phyloP scores from a whole-genome alignment of 257 asterid genomes.

The Fraxinus cuspidata region DNA sequence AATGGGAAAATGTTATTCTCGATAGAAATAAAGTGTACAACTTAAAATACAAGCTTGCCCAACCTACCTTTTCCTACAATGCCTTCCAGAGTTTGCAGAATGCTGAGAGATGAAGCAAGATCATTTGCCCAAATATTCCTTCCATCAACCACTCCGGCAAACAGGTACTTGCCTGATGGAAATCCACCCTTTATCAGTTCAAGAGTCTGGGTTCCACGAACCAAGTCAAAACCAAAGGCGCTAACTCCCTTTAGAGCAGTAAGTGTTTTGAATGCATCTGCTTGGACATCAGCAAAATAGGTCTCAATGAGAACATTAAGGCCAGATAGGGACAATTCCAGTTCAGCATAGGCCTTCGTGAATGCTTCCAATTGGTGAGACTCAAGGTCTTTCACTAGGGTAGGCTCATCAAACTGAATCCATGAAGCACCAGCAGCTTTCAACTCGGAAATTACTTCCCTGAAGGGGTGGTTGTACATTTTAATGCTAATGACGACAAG shows the following conservation, averaged over 20 bases:
- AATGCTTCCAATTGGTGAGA: slow-evolving; percentile 47
- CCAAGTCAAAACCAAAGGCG: slow-evolving; percentile 46
- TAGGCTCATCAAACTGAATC: slow-evolving; percentile 55
- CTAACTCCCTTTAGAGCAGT: slow-evolving; percentile 46
- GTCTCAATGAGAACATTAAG: slow-evolving; percentile 42
- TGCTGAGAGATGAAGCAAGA: slow-evolving; percentile 40
- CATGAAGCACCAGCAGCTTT: slow-evolving; percentile 54
- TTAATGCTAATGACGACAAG: not conserved
- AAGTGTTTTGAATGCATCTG: slow-evolving; percentile 38
- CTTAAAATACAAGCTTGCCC: not conserved
- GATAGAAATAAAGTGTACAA: no score
- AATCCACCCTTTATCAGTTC: slow-evolving; percentile 48
- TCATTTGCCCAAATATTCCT: slow-evolving; percentile 61
- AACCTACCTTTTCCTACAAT: slow-evolving; percentile 48
- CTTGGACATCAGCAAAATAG: slow-evolving; percentile 51
- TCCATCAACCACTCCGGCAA: slow-evolving; percentile 15
- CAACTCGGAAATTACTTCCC: slow-evolving; percentile 50
- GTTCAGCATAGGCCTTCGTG: slow-evolving; percentile 42
- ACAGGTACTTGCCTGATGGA: slow-evolving; percentile 48
- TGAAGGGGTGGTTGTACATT: slow-evolving; percentile 5
- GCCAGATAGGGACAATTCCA: slow-evolving; percentile 20
- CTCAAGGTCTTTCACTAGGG: slow-evolving; percentile 44
- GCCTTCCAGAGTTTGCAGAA: slow-evolving; percentile 40
- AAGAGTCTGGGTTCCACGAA: slow-evolving; percentile 20
- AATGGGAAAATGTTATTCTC: no score